Conservation (phyloP, 225 moss, liverwort and hornwort species). For the Polytrichum commune region DNA sequence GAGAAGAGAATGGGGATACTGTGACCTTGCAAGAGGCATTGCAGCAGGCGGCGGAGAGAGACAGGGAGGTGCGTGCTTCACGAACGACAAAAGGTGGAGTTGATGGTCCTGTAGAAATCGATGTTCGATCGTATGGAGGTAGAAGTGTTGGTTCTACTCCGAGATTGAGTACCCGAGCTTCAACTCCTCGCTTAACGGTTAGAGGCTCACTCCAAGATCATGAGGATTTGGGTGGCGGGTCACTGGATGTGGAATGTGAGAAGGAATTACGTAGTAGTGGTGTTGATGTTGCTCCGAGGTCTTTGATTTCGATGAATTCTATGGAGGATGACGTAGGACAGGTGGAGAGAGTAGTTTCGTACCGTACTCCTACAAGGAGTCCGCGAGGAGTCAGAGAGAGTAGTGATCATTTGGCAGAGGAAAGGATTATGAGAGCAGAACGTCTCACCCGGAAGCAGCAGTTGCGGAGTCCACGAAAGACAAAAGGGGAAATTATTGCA, state of each 20-base stretch:
- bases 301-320: constrained; percentile 17
- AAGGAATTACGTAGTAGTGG: constrained; percentile 22
- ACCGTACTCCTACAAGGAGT: constrained; percentile 27
- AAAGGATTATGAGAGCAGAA: constrained; percentile 39
- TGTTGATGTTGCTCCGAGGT: constrained; percentile 15
- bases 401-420: constrained; percentile 32
- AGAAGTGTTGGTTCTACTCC: constrained; percentile 36
- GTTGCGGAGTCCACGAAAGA: constrained; percentile 29
- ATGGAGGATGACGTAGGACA: constrained; percentile 19
- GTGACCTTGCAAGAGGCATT: constrained; percentile 20
- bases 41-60: constrained; percentile 18
- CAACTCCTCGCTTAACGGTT: constrained; percentile 37
- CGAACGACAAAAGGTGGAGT: constrained; percentile 8
- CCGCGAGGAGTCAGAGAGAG: constrained; percentile 35
- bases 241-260: constrained; percentile 27
- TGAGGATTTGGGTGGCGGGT: constrained; percentile 37
- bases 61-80: constrained; percentile 25
- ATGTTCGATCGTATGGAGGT: constrained; percentile 22
- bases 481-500: constrained; percentile 15
- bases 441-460: constrained; percentile 33
- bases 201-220: constrained; percentile 30
- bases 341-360: constrained; percentile 28
- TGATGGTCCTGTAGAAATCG: constrained; percentile 29
- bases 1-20: constrained; percentile 21
- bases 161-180: constrained; percentile 21